Evolutionary conservation across 257 asterid genomes (phyloP), one percentile per base, ranked within the genome.

Genomic region (Scutellaria galericulata): DNA sequence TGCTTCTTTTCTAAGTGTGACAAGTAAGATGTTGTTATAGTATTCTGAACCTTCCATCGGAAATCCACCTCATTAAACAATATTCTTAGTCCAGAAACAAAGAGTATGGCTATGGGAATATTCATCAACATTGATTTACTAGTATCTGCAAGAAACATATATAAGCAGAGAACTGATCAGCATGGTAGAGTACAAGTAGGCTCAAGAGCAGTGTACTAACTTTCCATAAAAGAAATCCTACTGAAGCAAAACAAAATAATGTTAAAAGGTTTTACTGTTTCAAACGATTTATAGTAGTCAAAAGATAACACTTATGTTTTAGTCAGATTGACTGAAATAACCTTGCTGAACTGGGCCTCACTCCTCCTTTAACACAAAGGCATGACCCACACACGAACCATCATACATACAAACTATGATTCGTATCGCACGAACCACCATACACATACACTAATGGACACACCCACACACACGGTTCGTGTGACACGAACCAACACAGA

Each of bases 91-190:
- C 96, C 99, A 75, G 80, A 74, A 75, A 95, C 97, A 80, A 95
- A 68, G 60, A 95, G 89, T 64, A 95, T 48, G 39, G 97, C 90
- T 71, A 95, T 81, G 59, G 99, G 99, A 51, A 90, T 69, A 81
- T 95, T 95, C 96, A 92, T 87, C 83, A 94, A 84, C 96, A 95
- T 88, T 22, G 96, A 92, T 82, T 92, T 95, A 83, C 99, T 92
- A 47, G 98, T 83, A 71, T 92, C 99, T 95, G 94, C 91, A 81
- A 77, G 40, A 44, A 73, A 75, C 72, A 78, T 68, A 47, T 13
- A 70, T 35, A 80, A 68, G 50, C 59, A 66, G 55, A 75, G 68
- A 57, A 70, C 42, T 61, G 57, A 52, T 64, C 48, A 77, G 61
- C 53, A 51, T 12, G 45, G 11, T 22, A 60, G 47, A 60, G 47